phyloP scores from a whole-genome alignment of 2,329 filamentous ascomycete species.

The Clarireedia sp. region DNA sequence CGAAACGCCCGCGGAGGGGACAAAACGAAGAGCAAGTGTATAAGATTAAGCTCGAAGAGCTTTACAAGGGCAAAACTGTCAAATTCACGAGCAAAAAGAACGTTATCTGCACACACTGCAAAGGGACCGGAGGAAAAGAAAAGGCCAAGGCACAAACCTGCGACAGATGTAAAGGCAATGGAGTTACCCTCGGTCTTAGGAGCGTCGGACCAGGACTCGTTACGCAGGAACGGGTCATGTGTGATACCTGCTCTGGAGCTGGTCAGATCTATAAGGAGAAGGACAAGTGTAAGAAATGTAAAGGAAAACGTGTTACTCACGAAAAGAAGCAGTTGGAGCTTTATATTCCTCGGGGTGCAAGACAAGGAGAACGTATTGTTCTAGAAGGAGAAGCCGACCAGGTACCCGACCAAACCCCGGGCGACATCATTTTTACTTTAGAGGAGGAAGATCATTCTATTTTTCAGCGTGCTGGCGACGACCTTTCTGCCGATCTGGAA shows the following conservation, averaged over 20 bases:
- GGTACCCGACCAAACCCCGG: conserved; percentile 76
- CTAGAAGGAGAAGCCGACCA: conserved; percentile 94
- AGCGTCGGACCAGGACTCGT: conserved; percentile 83
- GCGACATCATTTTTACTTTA: conserved; percentile 86
- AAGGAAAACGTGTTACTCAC: conserved; percentile 77
- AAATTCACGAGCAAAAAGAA: conserved; percentile 96
- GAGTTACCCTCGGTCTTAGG: conserved; percentile 67
- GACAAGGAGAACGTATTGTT: conserved; percentile 82
- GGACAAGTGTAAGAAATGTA: conserved; percentile 98
- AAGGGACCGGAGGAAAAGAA: conserved; percentile 83
- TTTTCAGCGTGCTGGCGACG: conserved; percentile 76
- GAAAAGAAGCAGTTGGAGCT: conserved; percentile 94
- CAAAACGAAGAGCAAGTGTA: conserved; percentile 85
- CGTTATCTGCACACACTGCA: conserved; percentile 78
- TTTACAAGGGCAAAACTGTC: conserved; percentile 98
- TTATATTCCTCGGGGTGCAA: conserved; percentile 83
- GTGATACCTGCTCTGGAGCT: conserved; percentile 76
- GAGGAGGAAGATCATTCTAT: conserved; percentile 72
- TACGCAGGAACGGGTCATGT: conserved; percentile 70
- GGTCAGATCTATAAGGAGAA: conserved; percentile 89
- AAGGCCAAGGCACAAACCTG: conserved; percentile 80
- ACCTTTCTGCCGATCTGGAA: conserved; percentile 74
- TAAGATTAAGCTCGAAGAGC: conserved; percentile 82
- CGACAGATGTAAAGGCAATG: conserved; percentile 74
- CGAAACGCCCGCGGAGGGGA: conserved; percentile 60